Conservation (phyloP, 2,329 filamentous ascomycete genomes). For the Trichoderma brevicompactum region DNA sequence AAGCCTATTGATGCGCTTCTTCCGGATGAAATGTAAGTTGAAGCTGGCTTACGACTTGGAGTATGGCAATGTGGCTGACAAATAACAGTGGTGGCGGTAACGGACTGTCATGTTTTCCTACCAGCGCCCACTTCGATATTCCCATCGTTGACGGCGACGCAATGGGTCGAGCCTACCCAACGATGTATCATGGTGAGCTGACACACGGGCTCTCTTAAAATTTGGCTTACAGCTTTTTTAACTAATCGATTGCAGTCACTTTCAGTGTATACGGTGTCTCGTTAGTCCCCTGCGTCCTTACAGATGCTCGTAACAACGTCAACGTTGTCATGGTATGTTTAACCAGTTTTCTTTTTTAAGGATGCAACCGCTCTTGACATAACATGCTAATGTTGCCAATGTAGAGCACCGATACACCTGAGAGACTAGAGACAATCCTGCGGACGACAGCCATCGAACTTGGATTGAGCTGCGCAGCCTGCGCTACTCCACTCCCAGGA, state of each 20-base stretch:
- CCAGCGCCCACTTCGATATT: constrained; percentile 43
- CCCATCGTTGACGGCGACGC: constrained; percentile 45
- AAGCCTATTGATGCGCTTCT: constrained; percentile 42
- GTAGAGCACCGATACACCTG: constrained; percentile 42
- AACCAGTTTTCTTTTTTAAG: not conserved
- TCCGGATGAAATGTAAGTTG: constrained; percentile 46
- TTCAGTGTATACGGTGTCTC: constrained; percentile 47
- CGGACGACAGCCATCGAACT: constrained; percentile 46
- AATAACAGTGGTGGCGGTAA: constrained; percentile 44
- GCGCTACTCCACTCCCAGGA: constrained; percentile 41
- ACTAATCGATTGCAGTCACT: constrained; percentile 36
- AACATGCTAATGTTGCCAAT: not conserved
- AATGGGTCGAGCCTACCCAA: constrained; percentile 47
- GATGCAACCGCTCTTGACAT: no score
- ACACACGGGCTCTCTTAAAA: no score
- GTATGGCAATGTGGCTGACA: constrained; percentile 23
- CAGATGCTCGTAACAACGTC: constrained; percentile 45
- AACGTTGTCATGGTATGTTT: constrained; percentile 40
- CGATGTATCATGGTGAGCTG: constrained; percentile 42
- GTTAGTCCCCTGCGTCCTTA: constrained; percentile 44
- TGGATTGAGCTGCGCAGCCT: constrained; percentile 45
- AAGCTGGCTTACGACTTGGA: not conserved
- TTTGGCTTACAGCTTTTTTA: accelerated
- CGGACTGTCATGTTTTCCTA: constrained; percentile 43
- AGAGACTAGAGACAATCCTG: constrained; percentile 44